A percentile compares a stretch with the other conserved stretches of the same genome.
Evolutionary conservation across 768 basidiomycete species (phyloP).

Genomic region (Rhizopogon roseolus): DNA sequence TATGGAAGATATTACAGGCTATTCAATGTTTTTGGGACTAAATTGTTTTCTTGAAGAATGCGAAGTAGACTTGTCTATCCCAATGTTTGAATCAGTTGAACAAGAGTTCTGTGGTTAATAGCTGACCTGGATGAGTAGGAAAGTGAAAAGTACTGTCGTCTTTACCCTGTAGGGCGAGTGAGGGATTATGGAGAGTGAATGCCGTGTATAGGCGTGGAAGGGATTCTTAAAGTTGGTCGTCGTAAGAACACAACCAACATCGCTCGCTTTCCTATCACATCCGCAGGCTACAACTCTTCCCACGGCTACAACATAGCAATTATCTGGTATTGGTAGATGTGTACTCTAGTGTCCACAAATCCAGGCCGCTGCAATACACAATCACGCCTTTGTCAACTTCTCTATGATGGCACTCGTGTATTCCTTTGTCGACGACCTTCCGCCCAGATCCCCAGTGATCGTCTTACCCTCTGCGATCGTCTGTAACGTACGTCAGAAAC

Average conservation of each 20-base stretch:
- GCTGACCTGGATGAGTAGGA: slow-evolving; percentile 44
- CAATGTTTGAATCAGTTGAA: not conserved
- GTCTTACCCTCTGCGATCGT: slow-evolving; percentile 95
- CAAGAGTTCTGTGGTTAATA: not conserved
- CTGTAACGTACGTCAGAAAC: slow-evolving; percentile 34
- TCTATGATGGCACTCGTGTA: slow-evolving; percentile 86
- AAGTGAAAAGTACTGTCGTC: slow-evolving; percentile 45
- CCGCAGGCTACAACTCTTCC: slow-evolving; percentile 13
- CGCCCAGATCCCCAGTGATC: slow-evolving; percentile 95
- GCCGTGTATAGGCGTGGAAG: slow-evolving; percentile 51
- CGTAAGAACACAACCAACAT: slow-evolving; percentile 25
- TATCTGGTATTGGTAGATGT: slow-evolving; percentile 7
- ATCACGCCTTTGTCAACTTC: slow-evolving; percentile 44
- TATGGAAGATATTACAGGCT: slow-evolving; percentile 28
- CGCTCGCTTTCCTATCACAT: slow-evolving; percentile 8
- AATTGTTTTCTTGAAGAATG: slow-evolving; percentile 35
- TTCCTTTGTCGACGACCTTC: slow-evolving; percentile 84
- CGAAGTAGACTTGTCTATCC: slow-evolving; percentile 13
- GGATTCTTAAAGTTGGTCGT: slow-evolving; percentile 38
- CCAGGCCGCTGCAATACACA: not conserved
- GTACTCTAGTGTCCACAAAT: slow-evolving; percentile 14
- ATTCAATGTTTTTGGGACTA: slow-evolving; percentile 45
- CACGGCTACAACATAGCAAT: slow-evolving; percentile 13
- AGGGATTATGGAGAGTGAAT: slow-evolving; percentile 52
- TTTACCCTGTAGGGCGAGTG: slow-evolving; percentile 93